Base-by-base conservation (phyloP, 306 rosid species). In the Pyrus bretschneideri region DNA sequence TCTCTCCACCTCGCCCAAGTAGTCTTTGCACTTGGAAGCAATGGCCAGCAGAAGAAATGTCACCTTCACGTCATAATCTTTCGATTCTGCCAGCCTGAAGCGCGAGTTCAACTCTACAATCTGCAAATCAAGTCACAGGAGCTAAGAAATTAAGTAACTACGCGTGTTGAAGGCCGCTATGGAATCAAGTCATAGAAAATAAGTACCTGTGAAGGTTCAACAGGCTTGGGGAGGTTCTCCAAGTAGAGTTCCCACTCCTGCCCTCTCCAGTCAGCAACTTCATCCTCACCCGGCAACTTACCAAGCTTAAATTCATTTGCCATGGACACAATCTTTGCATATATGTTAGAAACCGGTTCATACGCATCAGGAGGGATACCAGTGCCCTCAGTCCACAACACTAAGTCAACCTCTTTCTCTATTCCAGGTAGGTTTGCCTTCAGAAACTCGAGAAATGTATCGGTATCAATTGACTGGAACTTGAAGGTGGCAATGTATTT, bases 231-330 rank as follows among this genome's bases (percentile, higher is more conserved):
- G 85, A 95, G 81, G 85, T 89, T 92, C 70, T 92, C 93, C 92
- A 92, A 86, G 91, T 89, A 90, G 35, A 92, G 92, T 87, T 95
- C 99, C 99, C 96, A 95, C 83, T 92, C 97, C 82, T 88, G 95
- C 69, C 99, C 97, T 35, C 81, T 86, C 99, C 99, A 92, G 58
- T 85, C 93, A 72, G 93, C 89, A 77, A 91, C 88, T 89, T 95
- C 99, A 79, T 92, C 97, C 51, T 91, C 97, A 71, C 77, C 78
- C 3, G 96, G 97, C 93, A 91, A 88, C 78, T 88, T 89, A 67
- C 97, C 97, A 25, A 85, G 85, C 73, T 57, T 71, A 31, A 87
- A 89, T 78, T 92, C 97, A 75, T 87, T 91, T 30, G 96, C 96
- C 76, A 95, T 87, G 0, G 88, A 77, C 23, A 90, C 79, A 74